Conservation (phyloP, 202 grass and related monocot species). For the Musa balbisiana region DNA sequence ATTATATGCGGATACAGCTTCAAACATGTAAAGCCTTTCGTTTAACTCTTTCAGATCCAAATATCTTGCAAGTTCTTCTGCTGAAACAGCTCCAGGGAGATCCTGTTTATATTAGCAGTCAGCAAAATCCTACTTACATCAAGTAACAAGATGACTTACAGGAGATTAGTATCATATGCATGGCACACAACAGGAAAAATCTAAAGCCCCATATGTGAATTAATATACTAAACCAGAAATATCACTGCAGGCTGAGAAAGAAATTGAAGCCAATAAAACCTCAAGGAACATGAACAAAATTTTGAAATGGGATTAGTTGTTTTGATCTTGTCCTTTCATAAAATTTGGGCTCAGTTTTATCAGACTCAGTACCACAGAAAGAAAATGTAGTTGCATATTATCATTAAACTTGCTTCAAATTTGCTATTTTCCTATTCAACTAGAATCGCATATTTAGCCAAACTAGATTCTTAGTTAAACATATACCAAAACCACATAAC, state of each 20-base stretch:
- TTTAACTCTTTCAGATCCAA: slow-evolving; percentile 86
- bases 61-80: slow-evolving; percentile 75
- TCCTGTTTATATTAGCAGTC: slow-evolving; percentile 43
- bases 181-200: background rate
- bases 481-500: background rate
- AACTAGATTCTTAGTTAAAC: background rate
- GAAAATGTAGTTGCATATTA: background rate
- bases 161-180: background rate
- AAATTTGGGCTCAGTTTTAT: background rate
- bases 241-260: background rate
- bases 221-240: background rate
- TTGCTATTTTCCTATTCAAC: background rate
- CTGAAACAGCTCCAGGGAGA: slow-evolving; percentile 56
- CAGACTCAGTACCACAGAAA: background rate
- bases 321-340: background rate
- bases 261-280: background rate
- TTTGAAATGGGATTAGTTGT: background rate
- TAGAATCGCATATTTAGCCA: background rate
- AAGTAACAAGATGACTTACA: background rate
- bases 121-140: background rate
- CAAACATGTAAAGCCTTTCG: slow-evolving; percentile 58
- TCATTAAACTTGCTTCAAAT: background rate
- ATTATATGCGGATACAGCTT: slow-evolving; percentile 79
- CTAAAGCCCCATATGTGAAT: background rate
- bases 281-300: background rate